A percentile compares a stretch with the other conserved stretches of the same genome.
These are phyloP conservation scores for Celoporthe dispersa DNA, from an alignment of 2,329 filamentous ascomycete genomes.

Conservation along the genomic window DNA sequence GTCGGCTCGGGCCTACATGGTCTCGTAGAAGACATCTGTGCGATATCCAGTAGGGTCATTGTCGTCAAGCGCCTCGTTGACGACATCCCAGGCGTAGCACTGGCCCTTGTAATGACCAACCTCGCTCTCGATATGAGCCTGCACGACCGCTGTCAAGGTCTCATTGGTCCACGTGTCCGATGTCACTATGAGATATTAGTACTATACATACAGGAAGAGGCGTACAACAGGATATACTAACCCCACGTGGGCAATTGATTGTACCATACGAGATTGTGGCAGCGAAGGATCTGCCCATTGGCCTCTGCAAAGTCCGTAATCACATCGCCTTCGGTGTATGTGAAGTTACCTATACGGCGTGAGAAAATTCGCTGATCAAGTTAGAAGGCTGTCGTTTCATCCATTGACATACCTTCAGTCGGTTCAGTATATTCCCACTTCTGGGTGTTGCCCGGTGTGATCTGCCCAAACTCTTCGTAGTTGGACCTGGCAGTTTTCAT, in stretches of 20 bases:
- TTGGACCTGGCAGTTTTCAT: constrained; percentile 43
- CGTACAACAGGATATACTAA: constrained; percentile 17
- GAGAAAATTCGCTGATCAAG: background rate
- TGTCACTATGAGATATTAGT: constrained; percentile 38
- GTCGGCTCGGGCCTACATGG: constrained; percentile 48
- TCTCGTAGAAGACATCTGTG: constrained; percentile 56
- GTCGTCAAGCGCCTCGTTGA: constrained; percentile 68
- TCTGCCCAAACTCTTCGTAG: constrained; percentile 63
- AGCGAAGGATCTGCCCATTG: constrained; percentile 59
- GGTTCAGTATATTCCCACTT: constrained; percentile 69
- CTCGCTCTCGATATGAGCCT: constrained; percentile 64
- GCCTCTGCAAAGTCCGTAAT: constrained; percentile 52
- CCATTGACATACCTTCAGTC: constrained; percentile 40
- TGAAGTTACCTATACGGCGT: constrained; percentile 53
- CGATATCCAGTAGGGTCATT: constrained; percentile 61
- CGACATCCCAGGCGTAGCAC: constrained; percentile 68
- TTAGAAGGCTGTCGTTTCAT: no score
- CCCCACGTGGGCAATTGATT: constrained; percentile 57
- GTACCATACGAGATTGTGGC: constrained; percentile 64
- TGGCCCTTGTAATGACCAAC: constrained; percentile 61
- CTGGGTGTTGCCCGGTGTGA: constrained; percentile 67
- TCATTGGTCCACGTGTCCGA: constrained; percentile 58
- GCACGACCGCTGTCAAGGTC: constrained; percentile 57
- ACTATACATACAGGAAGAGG: background rate
- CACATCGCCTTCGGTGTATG: constrained; percentile 60